phyloP scores from a whole-genome alignment of 805 yeast species.

The Spathaspora boniae region DNA sequence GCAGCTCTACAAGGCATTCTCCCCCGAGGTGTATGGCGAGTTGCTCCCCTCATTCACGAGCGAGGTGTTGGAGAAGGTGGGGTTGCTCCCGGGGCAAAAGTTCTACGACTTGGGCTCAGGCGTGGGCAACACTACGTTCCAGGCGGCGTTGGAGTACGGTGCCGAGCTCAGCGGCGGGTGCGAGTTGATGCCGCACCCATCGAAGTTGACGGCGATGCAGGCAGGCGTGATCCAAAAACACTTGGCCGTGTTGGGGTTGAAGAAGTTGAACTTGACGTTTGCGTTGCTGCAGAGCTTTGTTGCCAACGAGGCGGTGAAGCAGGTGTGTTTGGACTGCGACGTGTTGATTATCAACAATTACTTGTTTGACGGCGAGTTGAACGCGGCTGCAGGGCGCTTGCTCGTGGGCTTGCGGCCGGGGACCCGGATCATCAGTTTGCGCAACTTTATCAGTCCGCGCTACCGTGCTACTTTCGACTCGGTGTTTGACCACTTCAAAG shows the following conservation, averaged over 20 bases:
- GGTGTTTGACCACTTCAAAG: constrained; percentile 61
- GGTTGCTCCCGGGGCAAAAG: constrained; percentile 47
- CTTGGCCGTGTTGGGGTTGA: constrained; percentile 60
- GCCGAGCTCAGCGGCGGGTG: constrained; percentile 77
- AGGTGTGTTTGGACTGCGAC: constrained; percentile 57
- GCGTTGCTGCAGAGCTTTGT: constrained; percentile 71
- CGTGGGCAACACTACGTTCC: constrained; percentile 87
- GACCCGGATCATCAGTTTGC: constrained; percentile 72
- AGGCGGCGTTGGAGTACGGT: constrained; percentile 85
- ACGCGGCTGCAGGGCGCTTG: constrained; percentile 61
- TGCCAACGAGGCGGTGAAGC: constrained; percentile 53
- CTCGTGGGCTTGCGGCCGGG: constrained; percentile 67
- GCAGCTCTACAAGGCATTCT: constrained; percentile 75
- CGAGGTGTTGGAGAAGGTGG: constrained; percentile 57
- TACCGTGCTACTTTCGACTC: constrained; percentile 58
- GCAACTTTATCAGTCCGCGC: constrained; percentile 75
- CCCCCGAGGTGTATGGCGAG: constrained; percentile 90
- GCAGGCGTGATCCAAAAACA: constrained; percentile 54
- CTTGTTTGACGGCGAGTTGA: constrained; percentile 73
- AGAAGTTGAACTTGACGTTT: constrained; percentile 52
- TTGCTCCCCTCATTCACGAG: constrained; percentile 74
- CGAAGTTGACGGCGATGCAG: constrained; percentile 62
- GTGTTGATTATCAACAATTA: constrained; percentile 80
- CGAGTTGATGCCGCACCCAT: constrained; percentile 84
- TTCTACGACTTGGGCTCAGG: constrained; percentile 93